Evolutionary conservation across 1,139 yeast species (phyloP).

Genomic region (Candida anutae): DNA sequence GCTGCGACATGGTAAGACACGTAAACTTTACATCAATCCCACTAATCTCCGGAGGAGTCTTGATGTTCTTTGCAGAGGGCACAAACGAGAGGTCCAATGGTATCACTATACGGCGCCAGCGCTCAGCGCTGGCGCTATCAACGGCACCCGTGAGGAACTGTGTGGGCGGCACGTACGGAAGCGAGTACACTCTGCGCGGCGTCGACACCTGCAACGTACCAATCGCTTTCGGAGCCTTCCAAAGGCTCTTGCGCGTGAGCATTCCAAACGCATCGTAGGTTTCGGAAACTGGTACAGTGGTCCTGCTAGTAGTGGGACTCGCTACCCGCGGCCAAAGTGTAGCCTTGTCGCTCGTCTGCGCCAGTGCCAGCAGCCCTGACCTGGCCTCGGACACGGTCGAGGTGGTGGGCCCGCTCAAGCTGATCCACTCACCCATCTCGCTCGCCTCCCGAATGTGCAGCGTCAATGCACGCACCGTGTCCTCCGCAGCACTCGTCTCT

Average conservation of each 20-base stretch:
- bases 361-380: too few species aligned
- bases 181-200: constrained; percentile 19
- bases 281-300: too few species aligned
- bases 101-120: constrained; percentile 20
- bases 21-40: constrained; percentile 12
- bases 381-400: too few species aligned
- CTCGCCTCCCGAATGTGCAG: too few species aligned
- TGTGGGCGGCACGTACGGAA: constrained; percentile 28
- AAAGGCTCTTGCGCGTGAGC: constrained; percentile 9
- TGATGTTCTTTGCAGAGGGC: constrained; percentile 2
- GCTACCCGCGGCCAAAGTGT: too few species aligned
- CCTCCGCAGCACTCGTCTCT: too few species aligned
- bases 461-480: too few species aligned
- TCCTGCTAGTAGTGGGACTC: too few species aligned
- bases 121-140: constrained; percentile 6
- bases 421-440: too few species aligned
- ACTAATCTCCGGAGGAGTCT: constrained; percentile 12
- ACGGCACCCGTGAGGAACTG: constrained; percentile 11
- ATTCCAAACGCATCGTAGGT: too few species aligned
- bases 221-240: constrained; percentile 8
- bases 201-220: constrained; percentile 17
- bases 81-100: constrained; percentile 18
- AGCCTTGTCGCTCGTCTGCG: too few species aligned
- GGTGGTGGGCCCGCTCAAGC: too few species aligned
- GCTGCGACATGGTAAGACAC: constrained; percentile 13